Evolutionary conservation across 2,329 filamentous ascomycete genomes (phyloP), one percentile per base, ranked within the genome.

Genomic region (Emmonsiellopsis sp.): DNA sequence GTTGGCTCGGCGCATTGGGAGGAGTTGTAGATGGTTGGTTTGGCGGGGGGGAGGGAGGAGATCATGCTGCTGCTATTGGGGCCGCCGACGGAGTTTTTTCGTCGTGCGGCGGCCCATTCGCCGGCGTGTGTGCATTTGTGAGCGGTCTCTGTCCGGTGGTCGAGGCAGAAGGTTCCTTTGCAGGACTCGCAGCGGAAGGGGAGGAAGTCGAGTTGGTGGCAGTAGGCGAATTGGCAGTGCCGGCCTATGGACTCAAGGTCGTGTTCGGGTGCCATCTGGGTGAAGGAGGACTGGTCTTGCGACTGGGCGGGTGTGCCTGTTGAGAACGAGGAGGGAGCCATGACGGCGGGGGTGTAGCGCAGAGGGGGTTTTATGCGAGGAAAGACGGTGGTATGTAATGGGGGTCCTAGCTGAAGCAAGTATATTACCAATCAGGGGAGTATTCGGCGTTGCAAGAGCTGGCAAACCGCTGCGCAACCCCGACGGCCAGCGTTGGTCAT

Each of bases 111-210:
- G 0, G 81, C 82, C 81, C 82, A 85, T 64, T 77, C 79, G 51
- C 83, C 83, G 36, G 76, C 78, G 55, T 79, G 74, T 2, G 76
- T 62, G 59, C 83, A 86, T 65, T 83, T 80, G 74, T 98, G 94
- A 0, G 88, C 75, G 17, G 82, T 81, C 74, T 97, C 92, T 63
- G 83, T 86, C 53, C 92, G 87, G 77, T 98, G 93, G 67, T 97
- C 92, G 60, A 95, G 86, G 69, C 94, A 98, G 75, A 84, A 98
- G 13, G 86, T 92, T 55, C 77, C 77, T 63, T 74, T 80, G 74
- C 93, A 98, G 61, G 87, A 93, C 68, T 94, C 88, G 74, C 93
- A 98, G 65, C 84, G 80, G 71, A 97, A 97, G 3, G 93, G 93
- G 4, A 98, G 82, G 70, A 98, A 97, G 49, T 97, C 93, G 56